phyloP scores from a whole-genome alignment of 164 flowering plant genomes.

The Kingdonia uniflora region DNA sequence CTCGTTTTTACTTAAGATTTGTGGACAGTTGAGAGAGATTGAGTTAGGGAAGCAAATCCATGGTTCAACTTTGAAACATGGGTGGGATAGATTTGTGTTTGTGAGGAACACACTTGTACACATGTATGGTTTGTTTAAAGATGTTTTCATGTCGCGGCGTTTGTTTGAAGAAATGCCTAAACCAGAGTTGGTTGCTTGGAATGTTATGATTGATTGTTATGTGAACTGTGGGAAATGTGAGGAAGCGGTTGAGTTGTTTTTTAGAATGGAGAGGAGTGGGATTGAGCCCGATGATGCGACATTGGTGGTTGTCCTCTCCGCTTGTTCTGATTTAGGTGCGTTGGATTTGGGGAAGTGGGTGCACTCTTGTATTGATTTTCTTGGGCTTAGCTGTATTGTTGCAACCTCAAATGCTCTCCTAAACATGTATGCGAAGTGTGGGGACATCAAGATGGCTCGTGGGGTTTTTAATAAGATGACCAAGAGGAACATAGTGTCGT shows the following conservation, averaged over 20 bases:
- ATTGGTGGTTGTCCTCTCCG: constrained; percentile 1
- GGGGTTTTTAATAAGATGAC: constrained; percentile 24
- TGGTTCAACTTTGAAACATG: constrained; percentile 26
- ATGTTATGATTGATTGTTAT: constrained; percentile 35
- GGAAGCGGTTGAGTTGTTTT: constrained; percentile 38
- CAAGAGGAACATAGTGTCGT: constrained; percentile 27
- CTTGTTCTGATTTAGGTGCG: constrained; percentile 27
- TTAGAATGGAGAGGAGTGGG: constrained; percentile 25
- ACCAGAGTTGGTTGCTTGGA: constrained; percentile 52
- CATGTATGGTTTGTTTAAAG: constrained; percentile 36
- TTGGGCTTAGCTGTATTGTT: constrained; percentile 4
- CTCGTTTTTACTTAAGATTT: constrained; percentile 45
- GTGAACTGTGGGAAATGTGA: constrained; percentile 23
- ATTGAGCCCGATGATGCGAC: constrained; percentile 25
- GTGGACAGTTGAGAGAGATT: constrained; percentile 26
- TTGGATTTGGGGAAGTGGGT: constrained; percentile 44
- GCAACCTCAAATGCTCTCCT: constrained; percentile 28
- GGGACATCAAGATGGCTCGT: constrained; percentile 32
- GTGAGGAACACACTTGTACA: constrained; percentile 55
- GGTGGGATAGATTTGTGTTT: constrained; percentile 38
- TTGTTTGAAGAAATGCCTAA: constrained; percentile 46
- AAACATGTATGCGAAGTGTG: constrained; percentile 53
- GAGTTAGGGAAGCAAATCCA: constrained; percentile 34
- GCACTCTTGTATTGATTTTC: constrained; percentile 20
- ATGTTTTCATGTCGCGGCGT: constrained; percentile 24